phyloP scores from a whole-genome alignment of 257 asterid genomes.

The Nicotiana sylvestris region DNA sequence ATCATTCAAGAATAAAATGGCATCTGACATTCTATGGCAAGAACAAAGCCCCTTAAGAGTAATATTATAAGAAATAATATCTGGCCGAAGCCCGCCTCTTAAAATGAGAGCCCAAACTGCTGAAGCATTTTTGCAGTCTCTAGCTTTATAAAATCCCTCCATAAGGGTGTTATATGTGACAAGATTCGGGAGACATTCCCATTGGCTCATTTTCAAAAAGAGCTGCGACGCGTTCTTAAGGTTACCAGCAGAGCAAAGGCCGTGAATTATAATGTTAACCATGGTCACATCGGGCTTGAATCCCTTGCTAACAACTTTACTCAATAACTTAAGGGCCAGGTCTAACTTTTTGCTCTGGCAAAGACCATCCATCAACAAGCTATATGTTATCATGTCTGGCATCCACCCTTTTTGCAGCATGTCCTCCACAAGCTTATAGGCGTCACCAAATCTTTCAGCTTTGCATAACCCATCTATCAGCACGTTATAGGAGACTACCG shows the following conservation, averaged over 20 bases:
- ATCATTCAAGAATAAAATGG: slow-evolving; percentile 54
- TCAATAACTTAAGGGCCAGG: slow-evolving; percentile 69
- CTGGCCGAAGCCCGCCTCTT: slow-evolving; percentile 64
- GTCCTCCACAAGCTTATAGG: slow-evolving; percentile 64
- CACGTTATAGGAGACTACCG: slow-evolving; percentile 65
- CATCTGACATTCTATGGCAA: slow-evolving; percentile 56
- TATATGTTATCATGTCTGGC: slow-evolving; percentile 68
- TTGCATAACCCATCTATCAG: slow-evolving; percentile 75
- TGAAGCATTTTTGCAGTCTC: slow-evolving; percentile 57
- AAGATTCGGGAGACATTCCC: slow-evolving; percentile 61
- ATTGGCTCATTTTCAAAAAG: slow-evolving; percentile 57
- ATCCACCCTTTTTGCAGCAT: slow-evolving; percentile 67
- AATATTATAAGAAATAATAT: slow-evolving; percentile 83
- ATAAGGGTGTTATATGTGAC: slow-evolving; percentile 79
- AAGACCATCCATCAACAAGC: slow-evolving; percentile 75
- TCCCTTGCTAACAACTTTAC: slow-evolving; percentile 41
- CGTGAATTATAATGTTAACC: slow-evolving; percentile 92
- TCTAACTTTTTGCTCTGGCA: slow-evolving; percentile 56
- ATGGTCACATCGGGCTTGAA: slow-evolving; percentile 75
- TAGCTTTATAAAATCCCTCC: slow-evolving; percentile 85
- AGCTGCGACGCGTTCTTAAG: slow-evolving; percentile 46
- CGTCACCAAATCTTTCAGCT: slow-evolving; percentile 57
- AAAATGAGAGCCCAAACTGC: slow-evolving; percentile 80
- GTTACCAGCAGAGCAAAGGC: slow-evolving; percentile 72
- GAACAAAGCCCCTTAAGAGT: slow-evolving; percentile 84